Percentiles rank a stretch among this genome's conserved stretches.
Conservation (phyloP, 768 basidiomycete genomes). For the Kwoniella newhampshirensis region DNA sequence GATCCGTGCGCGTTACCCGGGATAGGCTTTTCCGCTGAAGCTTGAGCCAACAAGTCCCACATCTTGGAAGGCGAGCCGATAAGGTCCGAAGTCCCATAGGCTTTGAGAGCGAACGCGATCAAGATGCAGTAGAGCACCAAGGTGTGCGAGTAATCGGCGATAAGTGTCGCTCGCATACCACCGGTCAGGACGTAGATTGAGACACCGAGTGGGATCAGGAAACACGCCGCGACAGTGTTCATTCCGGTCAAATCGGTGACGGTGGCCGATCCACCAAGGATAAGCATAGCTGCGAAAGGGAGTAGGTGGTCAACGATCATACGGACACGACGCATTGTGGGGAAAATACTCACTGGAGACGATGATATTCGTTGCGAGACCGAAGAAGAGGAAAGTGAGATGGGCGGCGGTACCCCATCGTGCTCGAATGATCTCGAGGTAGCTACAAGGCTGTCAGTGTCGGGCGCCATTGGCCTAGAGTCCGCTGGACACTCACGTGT, state of each 20-base stretch:
- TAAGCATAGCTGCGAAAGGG: conserved; percentile 48
- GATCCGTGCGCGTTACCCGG: conserved; percentile 79
- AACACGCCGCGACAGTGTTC: conserved; percentile 84
- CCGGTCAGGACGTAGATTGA: conserved; percentile 65
- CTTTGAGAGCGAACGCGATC: conserved; percentile 70
- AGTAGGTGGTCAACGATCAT: conserved; percentile 1
- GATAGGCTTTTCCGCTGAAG: conserved; percentile 63
- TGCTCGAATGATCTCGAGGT: conserved; percentile 75
- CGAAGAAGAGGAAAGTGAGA: conserved; percentile 84
- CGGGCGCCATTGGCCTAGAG: neutral
- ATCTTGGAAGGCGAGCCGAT: conserved; percentile 77
- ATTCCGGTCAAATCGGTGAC: conserved; percentile 86
- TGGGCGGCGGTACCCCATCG: conserved; percentile 78
- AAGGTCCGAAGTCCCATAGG: conserved; percentile 68
- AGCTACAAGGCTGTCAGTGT: conserved; percentile 58
- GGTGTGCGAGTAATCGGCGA: conserved; percentile 70
- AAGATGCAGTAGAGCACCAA: conserved; percentile 83
- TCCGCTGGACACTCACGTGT: conserved; percentile 42
- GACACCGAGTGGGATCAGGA: conserved; percentile 77
- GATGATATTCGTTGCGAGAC: conserved; percentile 83
- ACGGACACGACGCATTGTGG: neutral
- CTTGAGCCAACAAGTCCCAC: conserved; percentile 72
- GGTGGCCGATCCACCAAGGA: conserved; percentile 67
- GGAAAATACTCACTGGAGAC: conserved; percentile 60
- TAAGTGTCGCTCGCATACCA: conserved; percentile 52